Conservation (phyloP, 768 basidiomycete species). For the Kwoniella dendrophila region DNA sequence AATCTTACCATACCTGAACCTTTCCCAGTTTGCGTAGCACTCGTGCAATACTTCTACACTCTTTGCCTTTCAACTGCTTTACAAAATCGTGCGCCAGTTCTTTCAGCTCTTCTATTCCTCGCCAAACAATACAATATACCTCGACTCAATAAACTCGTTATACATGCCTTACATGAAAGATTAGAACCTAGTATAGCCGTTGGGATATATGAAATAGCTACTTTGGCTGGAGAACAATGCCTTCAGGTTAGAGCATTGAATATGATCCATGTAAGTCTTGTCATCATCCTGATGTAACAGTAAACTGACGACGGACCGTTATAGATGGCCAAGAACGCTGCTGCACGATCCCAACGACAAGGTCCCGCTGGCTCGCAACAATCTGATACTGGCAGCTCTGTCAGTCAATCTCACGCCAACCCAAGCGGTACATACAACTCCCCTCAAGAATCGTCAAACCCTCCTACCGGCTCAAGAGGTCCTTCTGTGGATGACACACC, state of each 20-base stretch:
- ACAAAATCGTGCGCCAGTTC: conserved; percentile 85
- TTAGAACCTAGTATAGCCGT: conserved; percentile 82
- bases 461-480: conserved; percentile 6
- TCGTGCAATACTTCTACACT: conserved; percentile 93
- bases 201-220: conserved; percentile 92
- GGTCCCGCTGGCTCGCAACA: conserved; percentile 24
- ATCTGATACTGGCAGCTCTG: conserved; percentile 6
- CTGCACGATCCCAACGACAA: conserved; percentile 28
- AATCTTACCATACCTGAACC: conserved; percentile 81
- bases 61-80: conserved; percentile 81
- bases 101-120: conserved; percentile 82
- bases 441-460: background rate
- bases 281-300: background rate
- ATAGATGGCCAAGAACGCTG: conserved; percentile 28
- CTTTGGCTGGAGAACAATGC: conserved; percentile 81
- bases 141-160: conserved; percentile 76
- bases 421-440: conserved; percentile 6
- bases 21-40: conserved; percentile 81
- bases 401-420: conserved; percentile 5
- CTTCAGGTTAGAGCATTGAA: conserved; percentile 78
- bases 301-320: background rate
- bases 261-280: conserved; percentile 36
- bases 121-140: conserved; percentile 77
- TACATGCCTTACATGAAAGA: conserved; percentile 90
- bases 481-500: conserved; percentile 18